Evolutionary conservation across 371 early-diverging fungal species (phyloP).

Genomic region (Haplosporangium sp.): DNA sequence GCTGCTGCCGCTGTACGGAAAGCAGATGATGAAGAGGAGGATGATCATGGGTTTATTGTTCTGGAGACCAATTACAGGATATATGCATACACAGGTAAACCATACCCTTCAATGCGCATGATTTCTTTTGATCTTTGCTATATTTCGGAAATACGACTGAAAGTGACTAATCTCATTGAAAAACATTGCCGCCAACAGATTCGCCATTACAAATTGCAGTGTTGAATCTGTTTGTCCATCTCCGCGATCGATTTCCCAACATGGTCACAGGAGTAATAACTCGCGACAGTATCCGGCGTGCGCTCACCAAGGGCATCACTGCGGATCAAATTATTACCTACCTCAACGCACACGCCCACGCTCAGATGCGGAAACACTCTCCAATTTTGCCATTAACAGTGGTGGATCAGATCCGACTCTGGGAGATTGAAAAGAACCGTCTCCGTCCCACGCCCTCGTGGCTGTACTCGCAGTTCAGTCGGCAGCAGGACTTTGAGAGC

Average conservation of each 20-base stretch:
- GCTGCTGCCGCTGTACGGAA: conserved; percentile 32
- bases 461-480: conserved; percentile 86
- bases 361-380: conserved; percentile 85
- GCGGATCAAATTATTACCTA: conserved; percentile 96
- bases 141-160: neutral
- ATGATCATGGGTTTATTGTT: conserved; percentile 81
- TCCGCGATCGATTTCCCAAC: conserved; percentile 91
- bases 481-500: conserved; percentile 81
- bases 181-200: conserved; percentile 51
- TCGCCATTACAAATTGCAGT: conserved; percentile 98
- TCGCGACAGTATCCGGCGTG: conserved; percentile 91
- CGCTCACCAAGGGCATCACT: conserved; percentile 94
- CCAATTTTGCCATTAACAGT: conserved; percentile 95
- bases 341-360: conserved; percentile 91
- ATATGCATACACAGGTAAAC: conserved; percentile 93
- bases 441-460: conserved; percentile 74
- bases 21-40: conserved; percentile 58
- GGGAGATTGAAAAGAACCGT: conserved; percentile 97
- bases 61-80: conserved; percentile 94
- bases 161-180: neutral
- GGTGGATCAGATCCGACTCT: conserved; percentile 95
- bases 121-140: neutral
- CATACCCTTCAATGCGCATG: neutral
- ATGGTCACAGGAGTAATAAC: conserved; percentile 95
- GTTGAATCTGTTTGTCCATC: conserved; percentile 89